Base-by-base conservation (phyloP, 1,284 basidiomycete species). In the Trametes hirsuta region DNA sequence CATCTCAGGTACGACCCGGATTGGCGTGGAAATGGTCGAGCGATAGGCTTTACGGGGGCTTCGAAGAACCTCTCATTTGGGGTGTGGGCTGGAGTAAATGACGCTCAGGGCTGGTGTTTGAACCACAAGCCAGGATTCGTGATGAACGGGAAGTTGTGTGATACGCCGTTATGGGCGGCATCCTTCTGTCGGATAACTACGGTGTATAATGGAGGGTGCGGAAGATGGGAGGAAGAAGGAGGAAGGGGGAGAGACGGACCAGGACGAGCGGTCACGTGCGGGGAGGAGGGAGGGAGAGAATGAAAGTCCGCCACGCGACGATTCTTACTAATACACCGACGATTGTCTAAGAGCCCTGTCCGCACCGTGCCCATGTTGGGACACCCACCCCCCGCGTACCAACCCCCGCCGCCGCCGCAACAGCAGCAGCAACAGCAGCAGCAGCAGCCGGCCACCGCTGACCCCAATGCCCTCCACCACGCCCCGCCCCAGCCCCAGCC, bases 251-350 rank as follows among this genome's bases (percentile, higher is more conserved):
- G 48, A 47, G 63, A 58, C 55, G 58, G 45, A 34, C 46, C 39
- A 42, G 57, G 54, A 51, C 41, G 30, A 25, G 57, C 41, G 51
- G 61, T 63, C 64, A 66, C 64, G 64, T 63, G 64, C 14, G 30
- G 6, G 40, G 46, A n/a, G 34, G 41, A 37, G 30, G n/a, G 52
- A n/a, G 48, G 52, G 35, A 45, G 55, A 41, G 61, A 59, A 64
- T 59, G 57, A 65, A 62, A 63, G 58, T 68, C 67, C 65, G 71
- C 69, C 71, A 66, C 68, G 68, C 66, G 67, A 68, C 60, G 58
- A 63, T 64, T 75, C 74, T 75, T 75, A 75, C 74, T 75, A 75
- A 75, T 74, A 74, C 71, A 66, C 55, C 64, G 59, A 55, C 61
- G 63, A 64, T 67, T 68, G 66, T 65, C 65, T 61, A 63, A 57